Evolutionary conservation across 1,284 basidiomycete species (phyloP).

Genomic region (Cutaneotrichosporon spelunceum): DNA sequence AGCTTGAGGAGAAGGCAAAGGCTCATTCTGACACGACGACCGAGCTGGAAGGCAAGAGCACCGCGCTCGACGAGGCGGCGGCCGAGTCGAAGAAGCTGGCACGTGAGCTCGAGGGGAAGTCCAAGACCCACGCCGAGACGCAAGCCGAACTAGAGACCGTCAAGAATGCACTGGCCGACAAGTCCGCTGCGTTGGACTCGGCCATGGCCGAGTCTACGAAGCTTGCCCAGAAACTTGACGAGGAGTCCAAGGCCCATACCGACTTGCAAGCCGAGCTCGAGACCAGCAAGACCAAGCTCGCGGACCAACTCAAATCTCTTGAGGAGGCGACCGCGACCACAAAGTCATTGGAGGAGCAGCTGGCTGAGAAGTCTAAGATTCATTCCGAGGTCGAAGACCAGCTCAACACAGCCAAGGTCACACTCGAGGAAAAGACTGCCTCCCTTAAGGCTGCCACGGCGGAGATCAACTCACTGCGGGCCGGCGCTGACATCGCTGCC

Average conservation of each 20-base stretch:
- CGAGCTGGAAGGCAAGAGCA: neutral
- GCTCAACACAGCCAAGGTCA: slow-evolving; percentile 1
- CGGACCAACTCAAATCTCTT: neutral
- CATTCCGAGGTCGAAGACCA: slow-evolving; percentile 13
- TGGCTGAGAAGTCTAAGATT: slow-evolving; percentile 4
- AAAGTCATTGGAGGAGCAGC: slow-evolving; percentile 6
- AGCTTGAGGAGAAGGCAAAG: slow-evolving; percentile 9
- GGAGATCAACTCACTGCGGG: slow-evolving; percentile 24
- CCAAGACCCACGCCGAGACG: slow-evolving; percentile 1
- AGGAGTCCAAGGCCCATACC: slow-evolving; percentile 5
- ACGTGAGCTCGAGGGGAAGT: neutral
- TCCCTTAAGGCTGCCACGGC: slow-evolving; percentile 4
- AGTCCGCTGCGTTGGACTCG: neutral
- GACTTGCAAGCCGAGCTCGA: slow-evolving; percentile 9
- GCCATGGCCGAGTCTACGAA: slow-evolving; percentile 1
- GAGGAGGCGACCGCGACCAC: neutral
- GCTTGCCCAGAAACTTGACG: neutral
- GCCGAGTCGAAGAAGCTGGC: neutral
- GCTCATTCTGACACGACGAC: slow-evolving; percentile 13
- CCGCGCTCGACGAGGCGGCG: slow-evolving; percentile 10
- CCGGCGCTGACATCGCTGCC: slow-evolving; percentile 22
- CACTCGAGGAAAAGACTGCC: slow-evolving; percentile 10
- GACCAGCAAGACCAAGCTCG: slow-evolving; percentile 4
- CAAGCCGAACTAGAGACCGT: slow-evolving; percentile 7
- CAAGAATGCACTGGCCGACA: neutral